Percentiles rank a stretch among this genome's conserved stretches.
These are phyloP conservation scores for Debaryomyces maramus DNA, from an alignment of 805 yeast species.

Conservation along the genomic window DNA sequence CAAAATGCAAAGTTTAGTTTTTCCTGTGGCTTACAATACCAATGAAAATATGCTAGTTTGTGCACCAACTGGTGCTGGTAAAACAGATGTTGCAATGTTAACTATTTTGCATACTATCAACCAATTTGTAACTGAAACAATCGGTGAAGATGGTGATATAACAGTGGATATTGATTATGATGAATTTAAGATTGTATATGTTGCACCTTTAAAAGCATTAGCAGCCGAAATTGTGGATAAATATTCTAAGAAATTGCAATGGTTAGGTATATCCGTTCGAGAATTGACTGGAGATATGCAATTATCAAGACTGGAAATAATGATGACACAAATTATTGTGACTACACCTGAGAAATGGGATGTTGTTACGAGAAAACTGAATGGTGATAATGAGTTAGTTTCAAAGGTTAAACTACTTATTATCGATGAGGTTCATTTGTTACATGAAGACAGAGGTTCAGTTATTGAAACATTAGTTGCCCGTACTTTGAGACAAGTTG, in stretches of 20 bases:
- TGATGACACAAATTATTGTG: slow-evolving; percentile 81
- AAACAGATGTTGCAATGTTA: slow-evolving; percentile 87
- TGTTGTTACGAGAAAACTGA: slow-evolving; percentile 91
- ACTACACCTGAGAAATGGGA: slow-evolving; percentile 98
- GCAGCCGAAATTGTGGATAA: slow-evolving; percentile 97
- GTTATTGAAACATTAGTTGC: slow-evolving; percentile 95
- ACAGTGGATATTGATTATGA: slow-evolving; percentile 71
- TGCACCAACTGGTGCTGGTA: slow-evolving; percentile 99
- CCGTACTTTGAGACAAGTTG: slow-evolving; percentile 91
- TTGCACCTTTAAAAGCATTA: slow-evolving; percentile 89
- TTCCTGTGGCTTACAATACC: slow-evolving; percentile 87
- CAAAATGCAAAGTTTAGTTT: slow-evolving; percentile 87
- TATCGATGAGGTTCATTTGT: slow-evolving; percentile 93
- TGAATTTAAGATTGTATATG: slow-evolving; percentile 87
- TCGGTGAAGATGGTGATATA: slow-evolving; percentile 44
- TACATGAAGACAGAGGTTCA: slow-evolving; percentile 97
- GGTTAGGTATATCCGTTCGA: slow-evolving; percentile 84
- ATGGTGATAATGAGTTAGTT: slow-evolving; percentile 82
- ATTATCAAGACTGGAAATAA: slow-evolving; percentile 73
- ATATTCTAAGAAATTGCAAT: slow-evolving; percentile 68
- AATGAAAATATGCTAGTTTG: slow-evolving; percentile 94
- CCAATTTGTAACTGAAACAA: slow-evolving; percentile 60
- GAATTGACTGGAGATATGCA: slow-evolving; percentile 98
- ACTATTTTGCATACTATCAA: slow-evolving; percentile 77
- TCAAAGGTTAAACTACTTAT: slow-evolving; percentile 82